A percentile compares a stretch with the other conserved stretches of the same genome.
Conservation (phyloP, 2,329 filamentous ascomycete species). For the Pseudopithomyces maydicus region DNA sequence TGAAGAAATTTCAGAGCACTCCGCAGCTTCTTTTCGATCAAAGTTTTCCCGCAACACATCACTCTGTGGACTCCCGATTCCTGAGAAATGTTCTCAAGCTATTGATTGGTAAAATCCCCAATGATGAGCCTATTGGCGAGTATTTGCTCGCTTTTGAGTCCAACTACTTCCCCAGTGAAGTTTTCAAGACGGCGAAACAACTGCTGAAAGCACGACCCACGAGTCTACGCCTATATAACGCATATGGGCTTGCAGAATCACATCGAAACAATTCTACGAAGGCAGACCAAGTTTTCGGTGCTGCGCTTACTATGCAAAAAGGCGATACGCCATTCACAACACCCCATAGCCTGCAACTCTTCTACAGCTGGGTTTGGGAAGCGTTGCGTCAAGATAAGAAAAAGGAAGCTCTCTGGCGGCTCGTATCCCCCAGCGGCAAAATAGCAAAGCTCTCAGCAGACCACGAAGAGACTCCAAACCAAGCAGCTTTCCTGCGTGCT, state of each 20-base stretch:
- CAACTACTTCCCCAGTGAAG: constrained; percentile 56
- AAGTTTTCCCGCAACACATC: constrained; percentile 19
- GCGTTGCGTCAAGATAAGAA: constrained; percentile 57
- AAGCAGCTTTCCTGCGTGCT: constrained; percentile 21
- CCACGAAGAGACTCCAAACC: constrained; percentile 9
- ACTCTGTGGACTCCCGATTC: constrained; percentile 20
- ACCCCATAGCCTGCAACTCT: constrained; percentile 53
- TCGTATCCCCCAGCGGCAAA: constrained; percentile 38
- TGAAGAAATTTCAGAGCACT: constrained; percentile 25
- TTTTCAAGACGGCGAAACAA: constrained; percentile 73
- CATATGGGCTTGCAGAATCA: constrained; percentile 75
- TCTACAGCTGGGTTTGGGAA: constrained; percentile 68
- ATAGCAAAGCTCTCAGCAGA: constrained; percentile 7
- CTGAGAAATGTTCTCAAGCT: constrained; percentile 56
- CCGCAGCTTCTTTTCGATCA: constrained; percentile 31
- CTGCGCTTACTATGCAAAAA: constrained; percentile 66
- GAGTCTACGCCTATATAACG: constrained; percentile 74
- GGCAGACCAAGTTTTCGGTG: constrained; percentile 68
- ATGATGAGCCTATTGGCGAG: constrained; percentile 61
- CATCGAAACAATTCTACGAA: constrained; percentile 61
- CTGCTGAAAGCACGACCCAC: constrained; percentile 72
- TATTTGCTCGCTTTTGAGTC: constrained; percentile 74
- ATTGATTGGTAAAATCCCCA: constrained; percentile 51
- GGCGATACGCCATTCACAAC: constrained; percentile 57
- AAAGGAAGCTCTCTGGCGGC: constrained; percentile 34